These are phyloP conservation scores for Starmerella etchellsii DNA, from an alignment of 805 yeast genomes.

Conservation along the genomic window DNA sequence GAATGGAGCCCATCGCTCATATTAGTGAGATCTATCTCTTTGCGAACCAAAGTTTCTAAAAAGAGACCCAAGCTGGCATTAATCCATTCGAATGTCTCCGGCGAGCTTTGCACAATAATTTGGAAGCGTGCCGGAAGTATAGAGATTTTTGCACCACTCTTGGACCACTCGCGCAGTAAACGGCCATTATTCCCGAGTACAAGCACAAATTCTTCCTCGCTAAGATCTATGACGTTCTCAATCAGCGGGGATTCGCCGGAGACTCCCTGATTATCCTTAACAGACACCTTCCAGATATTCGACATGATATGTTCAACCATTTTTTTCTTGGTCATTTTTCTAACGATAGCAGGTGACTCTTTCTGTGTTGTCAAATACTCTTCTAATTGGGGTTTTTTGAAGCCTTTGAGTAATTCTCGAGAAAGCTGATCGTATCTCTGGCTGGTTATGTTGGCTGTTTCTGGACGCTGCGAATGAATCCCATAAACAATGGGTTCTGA, in stretches of 20 bases:
- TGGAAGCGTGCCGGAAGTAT: conserved; percentile 27
- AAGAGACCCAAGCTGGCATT: conserved; percentile 23
- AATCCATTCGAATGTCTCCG: conserved; percentile 34
- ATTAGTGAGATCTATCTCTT: conserved; percentile 26
- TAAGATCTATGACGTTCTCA: conserved; percentile 27
- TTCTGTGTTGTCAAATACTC: conserved; percentile 7
- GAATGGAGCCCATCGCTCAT: background rate
- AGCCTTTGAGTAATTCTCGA: conserved; percentile 21
- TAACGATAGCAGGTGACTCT: background rate
- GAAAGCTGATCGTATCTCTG: conserved; percentile 17
- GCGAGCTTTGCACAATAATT: conserved; percentile 33
- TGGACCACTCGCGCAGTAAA: conserved; percentile 31
- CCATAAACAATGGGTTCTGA: conserved; percentile 8
- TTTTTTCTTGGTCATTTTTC: conserved; percentile 13
- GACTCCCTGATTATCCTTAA: conserved; percentile 8
- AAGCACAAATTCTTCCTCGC: conserved; percentile 32
- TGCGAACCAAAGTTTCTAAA: conserved; percentile 25
- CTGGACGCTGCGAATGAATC: conserved; percentile 14
- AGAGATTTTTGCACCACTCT: conserved; percentile 32
- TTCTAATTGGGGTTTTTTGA: conserved; percentile 22
- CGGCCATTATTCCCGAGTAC: conserved; percentile 31
- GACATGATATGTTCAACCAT: conserved; percentile 26
- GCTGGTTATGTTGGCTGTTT: conserved; percentile 3
- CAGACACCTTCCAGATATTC: conserved; percentile 29
- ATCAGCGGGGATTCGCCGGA: conserved; percentile 18